Evolutionary conservation across 1,139 yeast species (phyloP), one percentile per base, ranked within the genome.

Genomic region (Kurtzmaniella quercitrusa): DNA sequence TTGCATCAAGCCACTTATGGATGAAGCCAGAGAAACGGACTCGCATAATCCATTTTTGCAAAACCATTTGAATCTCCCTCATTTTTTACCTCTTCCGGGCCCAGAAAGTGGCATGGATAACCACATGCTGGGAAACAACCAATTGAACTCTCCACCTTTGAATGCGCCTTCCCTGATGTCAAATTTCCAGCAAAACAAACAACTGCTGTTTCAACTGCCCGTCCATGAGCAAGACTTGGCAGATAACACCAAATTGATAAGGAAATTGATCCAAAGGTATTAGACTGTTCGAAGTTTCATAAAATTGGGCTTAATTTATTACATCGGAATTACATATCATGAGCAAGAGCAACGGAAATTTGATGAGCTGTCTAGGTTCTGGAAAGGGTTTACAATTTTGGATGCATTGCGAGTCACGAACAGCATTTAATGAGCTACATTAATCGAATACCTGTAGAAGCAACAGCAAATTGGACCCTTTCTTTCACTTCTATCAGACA

Each of bases 1-100:
- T 10, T 79, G 83, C 54, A 75, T 79, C 44, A 65, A 70, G 47
- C 81, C 82, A 2, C 62, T 78, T 48, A 76, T 78, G 79, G 72
- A 70, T 39, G 82, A 78, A 49, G 79, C 68, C 2, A 60, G 58
- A 43, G 50, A 53, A 36, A 18, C 18, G 18, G 43, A 43, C 18
- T 14, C 36, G 3, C 36, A 31, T 14, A 31, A 31, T 11, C 18
- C 36, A 16, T 31, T 31, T 10, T 31, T 31, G 18, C 36, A 31
- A 31, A 31, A 31, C 10, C 36, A 31, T 15, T 16, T 14, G 6
- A 31, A 31, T 16, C 16, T 31, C 18, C 18, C 36, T 5, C 16
- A 14, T 6, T 31, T 18, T 14, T 4, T 31, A 6, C 36, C 36
- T 12, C 18, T 12, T 14, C 16, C 3, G 16, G 16, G 4, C 17